A percentile compares a stretch with the other conserved stretches of the same genome.
Conservation (phyloP, 257 asterid genomes). For the Solanum tacnaense region DNA sequence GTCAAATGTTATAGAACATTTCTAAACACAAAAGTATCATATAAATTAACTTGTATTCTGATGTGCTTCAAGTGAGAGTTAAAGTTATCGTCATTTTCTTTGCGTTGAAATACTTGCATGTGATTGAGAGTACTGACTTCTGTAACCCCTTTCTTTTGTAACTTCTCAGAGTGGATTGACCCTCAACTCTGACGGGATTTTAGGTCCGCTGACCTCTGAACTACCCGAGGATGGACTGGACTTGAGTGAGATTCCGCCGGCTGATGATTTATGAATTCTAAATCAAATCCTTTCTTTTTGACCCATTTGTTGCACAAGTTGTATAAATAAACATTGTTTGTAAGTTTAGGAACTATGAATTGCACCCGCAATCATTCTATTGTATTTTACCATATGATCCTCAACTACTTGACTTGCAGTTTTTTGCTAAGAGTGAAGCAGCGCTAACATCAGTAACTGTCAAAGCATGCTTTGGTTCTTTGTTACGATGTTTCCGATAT, state of each 20-base stretch:
- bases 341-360: not conserved
- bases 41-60: not conserved
- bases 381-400: not conserved
- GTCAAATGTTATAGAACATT: not conserved
- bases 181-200: constrained; percentile 77
- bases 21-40: not conserved
- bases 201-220: constrained; percentile 75
- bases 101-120: not conserved
- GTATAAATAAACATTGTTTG: not conserved
- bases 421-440: not conserved
- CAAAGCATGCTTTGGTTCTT: not conserved
- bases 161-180: constrained; percentile 82
- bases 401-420: not conserved
- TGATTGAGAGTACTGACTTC: not conserved
- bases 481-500: not conserved
- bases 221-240: constrained; percentile 81
- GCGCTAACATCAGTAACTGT: not conserved
- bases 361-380: not conserved
- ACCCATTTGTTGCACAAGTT: not conserved
- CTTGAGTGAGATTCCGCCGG: constrained; percentile 63
- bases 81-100: not conserved
- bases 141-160: not conserved
- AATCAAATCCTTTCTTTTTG: not conserved
- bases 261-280: constrained; percentile 36
- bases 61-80: not conserved